phyloP scores from a whole-genome alignment of 768 basidiomycete species.

The Collybiopsis luxurians region DNA sequence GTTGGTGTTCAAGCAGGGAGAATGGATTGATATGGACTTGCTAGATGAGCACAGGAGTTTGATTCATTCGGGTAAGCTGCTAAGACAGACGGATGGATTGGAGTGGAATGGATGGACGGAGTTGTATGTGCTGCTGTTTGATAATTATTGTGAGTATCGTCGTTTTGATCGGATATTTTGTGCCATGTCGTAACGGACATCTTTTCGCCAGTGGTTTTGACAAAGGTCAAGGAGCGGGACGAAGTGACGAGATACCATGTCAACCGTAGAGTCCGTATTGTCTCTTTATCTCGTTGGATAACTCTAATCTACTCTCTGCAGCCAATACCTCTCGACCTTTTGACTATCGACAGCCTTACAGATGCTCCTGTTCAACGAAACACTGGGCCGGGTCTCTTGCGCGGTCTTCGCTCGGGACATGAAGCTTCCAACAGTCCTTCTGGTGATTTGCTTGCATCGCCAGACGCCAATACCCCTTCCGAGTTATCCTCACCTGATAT shows the following conservation, averaged over 20 bases:
- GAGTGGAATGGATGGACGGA: slow-evolving; percentile 79
- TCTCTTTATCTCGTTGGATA: neutral
- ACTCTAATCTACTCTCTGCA: slow-evolving; percentile 24
- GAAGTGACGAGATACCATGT: slow-evolving; percentile 75
- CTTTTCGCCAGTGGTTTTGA: slow-evolving; percentile 72
- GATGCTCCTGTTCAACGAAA: slow-evolving; percentile 72
- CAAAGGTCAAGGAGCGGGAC: slow-evolving; percentile 80
- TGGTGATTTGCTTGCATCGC: neutral
- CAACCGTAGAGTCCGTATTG: slow-evolving; percentile 64
- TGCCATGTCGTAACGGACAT: neutral
- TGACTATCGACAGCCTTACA: slow-evolving; percentile 80
- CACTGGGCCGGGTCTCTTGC: slow-evolving; percentile 60
- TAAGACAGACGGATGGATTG: slow-evolving; percentile 82
- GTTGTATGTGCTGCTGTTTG: slow-evolving; percentile 86
- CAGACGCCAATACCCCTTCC: slow-evolving; percentile 2
- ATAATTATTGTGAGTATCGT: slow-evolving; percentile 85
- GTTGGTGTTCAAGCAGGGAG: slow-evolving; percentile 76
- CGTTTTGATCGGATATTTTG: neutral
- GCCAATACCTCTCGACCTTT: slow-evolving; percentile 91
- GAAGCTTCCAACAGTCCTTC: neutral
- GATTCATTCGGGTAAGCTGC: slow-evolving; percentile 78
- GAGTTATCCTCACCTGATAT: slow-evolving; percentile 5
- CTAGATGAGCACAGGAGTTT: slow-evolving; percentile 78
- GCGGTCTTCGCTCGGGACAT: slow-evolving; percentile 44
- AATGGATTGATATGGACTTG: slow-evolving; percentile 86